Evolutionary conservation across 495 filamentous ascomycete genomes (phyloP).

Genomic region (Ramalina intermedia): DNA sequence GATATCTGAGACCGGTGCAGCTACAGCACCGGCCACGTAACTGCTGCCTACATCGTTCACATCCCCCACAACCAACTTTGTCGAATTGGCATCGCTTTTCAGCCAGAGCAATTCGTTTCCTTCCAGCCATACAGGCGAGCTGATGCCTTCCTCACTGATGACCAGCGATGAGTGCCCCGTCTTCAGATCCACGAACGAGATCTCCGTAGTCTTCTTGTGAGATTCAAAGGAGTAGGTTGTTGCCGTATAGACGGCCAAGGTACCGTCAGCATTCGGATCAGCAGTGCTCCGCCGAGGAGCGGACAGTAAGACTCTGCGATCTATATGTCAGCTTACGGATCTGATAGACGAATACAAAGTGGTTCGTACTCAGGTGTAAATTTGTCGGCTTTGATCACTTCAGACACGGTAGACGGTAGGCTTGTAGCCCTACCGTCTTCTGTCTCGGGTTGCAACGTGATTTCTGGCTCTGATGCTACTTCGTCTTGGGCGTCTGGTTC

Average conservation of each 20-base stretch:
- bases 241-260: slow-evolving; percentile 52
- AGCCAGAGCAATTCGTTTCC: slow-evolving; percentile 51
- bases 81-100: slow-evolving; percentile 47
- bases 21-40: slow-evolving; percentile 48
- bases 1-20: slow-evolving; percentile 57
- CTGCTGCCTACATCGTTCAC: slow-evolving; percentile 39
- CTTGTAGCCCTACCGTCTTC: neutral
- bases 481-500: neutral
- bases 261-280: slow-evolving; percentile 58
- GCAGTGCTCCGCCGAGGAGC: slow-evolving; percentile 70
- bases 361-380: slow-evolving; percentile 52
- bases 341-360: neutral
- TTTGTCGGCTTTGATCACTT: slow-evolving; percentile 41
- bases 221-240: slow-evolving; percentile 74
- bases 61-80: slow-evolving; percentile 45
- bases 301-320: slow-evolving; percentile 52
- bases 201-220: slow-evolving; percentile 60
- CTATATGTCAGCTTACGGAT: slow-evolving; percentile 5
- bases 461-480: neutral
- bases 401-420: slow-evolving; percentile 37
- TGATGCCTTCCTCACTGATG: slow-evolving; percentile 45
- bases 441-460: neutral
- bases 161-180: slow-evolving; percentile 52
- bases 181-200: slow-evolving; percentile 58
- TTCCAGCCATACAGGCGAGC: slow-evolving; percentile 64